Percentiles rank a stretch among this genome's conserved stretches.
phyloP scores from a whole-genome alignment of 75 land plant species.

The Cryptomeria japonica region DNA sequence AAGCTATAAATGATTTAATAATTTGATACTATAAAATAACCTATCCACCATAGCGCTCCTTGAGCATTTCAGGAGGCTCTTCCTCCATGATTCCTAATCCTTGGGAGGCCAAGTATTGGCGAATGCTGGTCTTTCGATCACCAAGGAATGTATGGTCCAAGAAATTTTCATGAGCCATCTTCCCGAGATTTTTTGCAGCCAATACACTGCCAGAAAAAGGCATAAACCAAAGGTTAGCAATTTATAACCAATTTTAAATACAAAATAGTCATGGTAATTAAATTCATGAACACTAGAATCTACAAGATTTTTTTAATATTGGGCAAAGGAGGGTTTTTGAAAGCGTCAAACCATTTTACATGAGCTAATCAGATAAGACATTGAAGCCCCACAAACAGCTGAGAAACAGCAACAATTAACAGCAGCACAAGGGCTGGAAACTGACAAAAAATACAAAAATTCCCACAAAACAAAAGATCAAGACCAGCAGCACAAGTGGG shows the following conservation, averaged over 20 bases:
- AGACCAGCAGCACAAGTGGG: too few species aligned
- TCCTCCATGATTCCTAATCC: constrained; percentile 86
- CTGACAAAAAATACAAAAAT: too few species aligned
- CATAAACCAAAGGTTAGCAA: background rate
- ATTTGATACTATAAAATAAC: background rate
- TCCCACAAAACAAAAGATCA: too few species aligned
- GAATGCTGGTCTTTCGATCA: constrained; percentile 77
- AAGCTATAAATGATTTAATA: background rate
- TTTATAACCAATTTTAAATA: background rate
- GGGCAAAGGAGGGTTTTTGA: too few species aligned
- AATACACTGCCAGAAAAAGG: constrained; percentile 57
- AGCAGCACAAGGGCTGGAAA: too few species aligned
- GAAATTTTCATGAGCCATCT: constrained; percentile 69
- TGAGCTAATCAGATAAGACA: too few species aligned
- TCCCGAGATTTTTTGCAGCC: constrained; percentile 84
- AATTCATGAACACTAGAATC: background rate
- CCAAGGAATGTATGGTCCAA: constrained; percentile 88
- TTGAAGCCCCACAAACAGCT: too few species aligned
- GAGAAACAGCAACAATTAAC: too few species aligned
- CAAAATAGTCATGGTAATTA: background rate
- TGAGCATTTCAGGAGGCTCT: constrained; percentile 63
- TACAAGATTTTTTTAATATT: too few species aligned
- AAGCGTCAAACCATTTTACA: too few species aligned
- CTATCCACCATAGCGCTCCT: constrained; percentile 76
- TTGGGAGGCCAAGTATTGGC: constrained; percentile 58